These are phyloP conservation scores for Ciborinia camelliae DNA, from an alignment of 2,329 filamentous ascomycete species.

Conservation along the genomic window DNA sequence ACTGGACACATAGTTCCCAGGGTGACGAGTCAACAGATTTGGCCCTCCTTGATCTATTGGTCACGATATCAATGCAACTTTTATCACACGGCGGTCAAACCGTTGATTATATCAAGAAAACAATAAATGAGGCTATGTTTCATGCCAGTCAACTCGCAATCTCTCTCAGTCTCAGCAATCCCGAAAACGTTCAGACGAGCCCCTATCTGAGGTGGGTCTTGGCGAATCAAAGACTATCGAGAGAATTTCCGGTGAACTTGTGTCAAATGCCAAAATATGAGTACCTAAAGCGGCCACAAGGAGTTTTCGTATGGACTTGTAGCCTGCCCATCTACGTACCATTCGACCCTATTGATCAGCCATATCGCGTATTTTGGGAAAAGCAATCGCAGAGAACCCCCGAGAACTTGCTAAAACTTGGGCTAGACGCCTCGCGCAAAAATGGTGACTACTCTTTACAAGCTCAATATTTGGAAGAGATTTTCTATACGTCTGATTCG, in stretches of 20 bases:
- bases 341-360: not conserved
- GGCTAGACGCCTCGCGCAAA: not conserved
- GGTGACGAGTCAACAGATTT: not conserved
- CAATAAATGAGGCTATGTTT: not conserved
- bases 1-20: not conserved
- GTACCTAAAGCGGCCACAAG: not conserved
- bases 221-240: not conserved
- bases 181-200: constrained; percentile 1
- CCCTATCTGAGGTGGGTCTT: not conserved
- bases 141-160: not conserved
- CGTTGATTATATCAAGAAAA: not conserved
- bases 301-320: not conserved
- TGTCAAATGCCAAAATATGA: not conserved
- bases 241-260: not conserved
- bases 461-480: not conserved
- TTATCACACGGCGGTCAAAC: not conserved
- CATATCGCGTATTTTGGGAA: not conserved
- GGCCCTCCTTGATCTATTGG: not conserved
- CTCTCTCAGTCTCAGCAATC: not conserved
- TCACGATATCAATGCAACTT: not conserved
- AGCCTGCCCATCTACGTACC: not conserved
- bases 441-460: not conserved
- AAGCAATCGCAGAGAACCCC: not conserved
- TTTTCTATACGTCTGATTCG: not conserved
- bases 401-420: not conserved